Base-by-base conservation (phyloP, 2,329 filamentous ascomycete genomes). In the Parastagonospora nodorum region DNA sequence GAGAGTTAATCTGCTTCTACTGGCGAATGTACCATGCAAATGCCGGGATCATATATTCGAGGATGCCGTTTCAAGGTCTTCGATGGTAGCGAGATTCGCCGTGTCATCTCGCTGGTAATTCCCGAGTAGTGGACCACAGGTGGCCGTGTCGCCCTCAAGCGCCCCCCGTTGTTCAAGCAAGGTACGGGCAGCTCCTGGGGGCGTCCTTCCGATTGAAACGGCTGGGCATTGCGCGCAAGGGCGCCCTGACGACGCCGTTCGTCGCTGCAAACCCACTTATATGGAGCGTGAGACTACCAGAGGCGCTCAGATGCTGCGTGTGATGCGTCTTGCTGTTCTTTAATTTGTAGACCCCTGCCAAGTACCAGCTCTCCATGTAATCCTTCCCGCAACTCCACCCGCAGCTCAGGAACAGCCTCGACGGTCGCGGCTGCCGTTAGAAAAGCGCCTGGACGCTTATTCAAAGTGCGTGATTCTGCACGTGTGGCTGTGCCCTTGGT, bases 301-400 rank as follows among this genome's bases (percentile, higher is more conserved):
- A 38, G 46, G 39, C 41, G 43, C 36, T 37, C 33, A 33, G 47
- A 41, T 36, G 42, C 45, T 50, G 49, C 41, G 46, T 46, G 30
- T 39, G 43, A 40, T 44, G 37, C 48, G 44, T 50, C 52, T 45
- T 39, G 47, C 51, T 32, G 45, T 53, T 55, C 41, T 50, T 56
- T 53, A 56, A 64, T 58, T 57, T 63, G 39, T 45, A 48, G 38
- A 55, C 55, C 61, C 59, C 55, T 63, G 62, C 51, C 59, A 56
- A 58, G 57, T 57, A 60, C 50, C 44, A 46, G 50, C 38, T 3
- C 19, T 40, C 14, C 38, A 40, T 40, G 38, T 48, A 60, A 47
- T 53, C 58, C 54, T 52, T 48, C 49, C 42, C 48, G 43, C 48
- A 51, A 27, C 43, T 49, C 49, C 45, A 38, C 32, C 49, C 19